Evolutionary conservation across 2,329 filamentous ascomycete species (phyloP).

Genomic region (Chrysosporium queenslandicum): DNA sequence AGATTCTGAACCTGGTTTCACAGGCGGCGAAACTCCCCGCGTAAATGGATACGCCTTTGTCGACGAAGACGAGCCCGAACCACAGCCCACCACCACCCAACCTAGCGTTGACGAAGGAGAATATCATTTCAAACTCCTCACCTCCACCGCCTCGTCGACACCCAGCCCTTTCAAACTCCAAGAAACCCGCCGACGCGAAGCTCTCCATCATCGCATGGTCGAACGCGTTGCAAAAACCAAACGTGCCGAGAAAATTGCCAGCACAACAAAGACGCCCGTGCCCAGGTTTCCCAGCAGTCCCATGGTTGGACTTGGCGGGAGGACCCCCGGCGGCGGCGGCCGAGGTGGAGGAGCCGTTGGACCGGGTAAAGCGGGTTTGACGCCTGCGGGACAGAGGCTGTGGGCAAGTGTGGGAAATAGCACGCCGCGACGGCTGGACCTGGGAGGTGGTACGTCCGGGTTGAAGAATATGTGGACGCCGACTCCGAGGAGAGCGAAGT

Average conservation of each 20-base stretch:
- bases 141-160: constrained; percentile 34
- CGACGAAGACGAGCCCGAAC: constrained; percentile 55
- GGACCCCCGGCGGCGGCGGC: constrained; percentile 20
- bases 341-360: too few species aligned
- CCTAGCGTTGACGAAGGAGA: constrained; percentile 37
- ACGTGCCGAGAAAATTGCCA: constrained; percentile 50
- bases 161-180: constrained; percentile 73
- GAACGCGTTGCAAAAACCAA: constrained; percentile 68
- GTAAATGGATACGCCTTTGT: constrained; percentile 94
- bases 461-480: constrained; percentile 35
- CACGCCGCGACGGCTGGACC: constrained; percentile 24
- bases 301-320: constrained; percentile 28
- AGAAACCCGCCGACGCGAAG: constrained; percentile 65
- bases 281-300: constrained; percentile 35
- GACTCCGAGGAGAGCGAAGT: constrained; percentile 25
- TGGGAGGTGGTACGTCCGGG: constrained; percentile 14
- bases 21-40: constrained; percentile 68
- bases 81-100: constrained; percentile 28
- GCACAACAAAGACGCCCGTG: constrained; percentile 46
- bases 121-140: constrained; percentile 24
- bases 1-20: constrained; percentile 51
- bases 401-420: constrained; percentile 31
- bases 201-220: constrained; percentile 75
- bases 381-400: constrained; percentile 37
- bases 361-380: constrained; percentile 29